Conservation (phyloP, 495 filamentous ascomycete species). For the Aspergillus panamensis region DNA sequence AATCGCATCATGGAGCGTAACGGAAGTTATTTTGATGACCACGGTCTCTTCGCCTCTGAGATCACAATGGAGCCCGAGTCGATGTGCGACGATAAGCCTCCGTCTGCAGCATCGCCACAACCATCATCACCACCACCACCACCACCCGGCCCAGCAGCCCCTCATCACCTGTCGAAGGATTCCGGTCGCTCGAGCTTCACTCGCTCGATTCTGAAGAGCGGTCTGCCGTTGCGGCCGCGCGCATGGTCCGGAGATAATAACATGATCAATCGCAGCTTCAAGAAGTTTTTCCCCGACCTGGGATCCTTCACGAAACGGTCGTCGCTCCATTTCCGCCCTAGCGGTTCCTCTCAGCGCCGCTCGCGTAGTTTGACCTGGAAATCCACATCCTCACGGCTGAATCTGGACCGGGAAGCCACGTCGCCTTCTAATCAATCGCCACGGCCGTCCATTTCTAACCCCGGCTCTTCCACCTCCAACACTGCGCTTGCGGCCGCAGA, state of each 20-base stretch:
- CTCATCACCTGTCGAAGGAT: slow-evolving; percentile 7
- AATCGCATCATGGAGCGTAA: slow-evolving; percentile 59
- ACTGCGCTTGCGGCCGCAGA: slow-evolving; percentile 10
- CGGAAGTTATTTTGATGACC: slow-evolving; percentile 51
- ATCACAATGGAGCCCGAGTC: slow-evolving; percentile 38
- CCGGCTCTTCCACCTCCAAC: neutral
- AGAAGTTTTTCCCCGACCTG: slow-evolving; percentile 44
- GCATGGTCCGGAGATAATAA: slow-evolving; percentile 40
- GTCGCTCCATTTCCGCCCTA: slow-evolving; percentile 43
- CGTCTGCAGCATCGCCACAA: neutral
- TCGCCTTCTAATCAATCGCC: slow-evolving; percentile 5
- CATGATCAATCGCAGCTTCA: slow-evolving; percentile 22
- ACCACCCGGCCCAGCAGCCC: neutral
- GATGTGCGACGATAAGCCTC: slow-evolving; percentile 11
- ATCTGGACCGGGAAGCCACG: slow-evolving; percentile 14
- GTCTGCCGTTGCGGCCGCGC: slow-evolving; percentile 37
- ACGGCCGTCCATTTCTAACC: slow-evolving; percentile 11
- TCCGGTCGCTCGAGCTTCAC: slow-evolving; percentile 37
- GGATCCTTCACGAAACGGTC: slow-evolving; percentile 45
- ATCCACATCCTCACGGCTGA: slow-evolving; percentile 15
- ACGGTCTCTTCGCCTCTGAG: slow-evolving; percentile 34
- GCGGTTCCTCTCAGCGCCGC: slow-evolving; percentile 27
- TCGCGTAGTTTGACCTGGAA: slow-evolving; percentile 33
- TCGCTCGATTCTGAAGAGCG: slow-evolving; percentile 37
- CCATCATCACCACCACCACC: slow-evolving; percentile 15